Evolutionary conservation across 768 basidiomycete species (phyloP).

Genomic region (Boletus rubroflammeus): DNA sequence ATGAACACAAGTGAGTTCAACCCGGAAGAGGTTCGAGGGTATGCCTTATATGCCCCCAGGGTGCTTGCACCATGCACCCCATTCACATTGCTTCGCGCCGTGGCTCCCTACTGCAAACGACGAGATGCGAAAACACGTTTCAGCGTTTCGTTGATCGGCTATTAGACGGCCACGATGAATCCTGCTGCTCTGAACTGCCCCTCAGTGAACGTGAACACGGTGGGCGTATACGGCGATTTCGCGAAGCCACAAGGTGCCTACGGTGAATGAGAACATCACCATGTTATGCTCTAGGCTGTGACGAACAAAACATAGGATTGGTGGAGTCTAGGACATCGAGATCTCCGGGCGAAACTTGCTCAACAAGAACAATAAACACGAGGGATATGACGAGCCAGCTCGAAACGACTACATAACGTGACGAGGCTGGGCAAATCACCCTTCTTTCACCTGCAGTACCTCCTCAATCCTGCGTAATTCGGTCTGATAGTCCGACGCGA

Average conservation of each 20-base stretch:
- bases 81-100: conserved; percentile 14
- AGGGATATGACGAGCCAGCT: conserved; percentile 22
- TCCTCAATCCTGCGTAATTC: conserved; percentile 35
- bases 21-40: not conserved
- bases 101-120: conserved; percentile 3
- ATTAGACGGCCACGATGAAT: conserved; percentile 24
- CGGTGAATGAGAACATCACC: not conserved
- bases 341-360: conserved; percentile 9
- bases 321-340: too few relatives aligned
- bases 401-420: conserved; percentile 23
- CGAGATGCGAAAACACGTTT: conserved; percentile 10
- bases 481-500: conserved; percentile 33
- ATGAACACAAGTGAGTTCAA: conserved; percentile 2
- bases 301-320: too few relatives aligned
- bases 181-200: conserved; percentile 18
- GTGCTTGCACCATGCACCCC: conserved; percentile 4
- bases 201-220: not conserved
- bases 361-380: conserved; percentile 14
- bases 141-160: conserved; percentile 26
- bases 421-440: conserved; percentile 10
- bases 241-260: conserved; percentile 2
- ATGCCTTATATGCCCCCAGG: conserved; percentile 17
- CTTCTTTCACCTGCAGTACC: conserved; percentile 30
- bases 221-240: conserved; percentile 15
- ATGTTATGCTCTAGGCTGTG: too few relatives aligned